Evolutionary conservation across 148 eudicot genomes (phyloP).

Genomic region (Linanthus parryae): DNA sequence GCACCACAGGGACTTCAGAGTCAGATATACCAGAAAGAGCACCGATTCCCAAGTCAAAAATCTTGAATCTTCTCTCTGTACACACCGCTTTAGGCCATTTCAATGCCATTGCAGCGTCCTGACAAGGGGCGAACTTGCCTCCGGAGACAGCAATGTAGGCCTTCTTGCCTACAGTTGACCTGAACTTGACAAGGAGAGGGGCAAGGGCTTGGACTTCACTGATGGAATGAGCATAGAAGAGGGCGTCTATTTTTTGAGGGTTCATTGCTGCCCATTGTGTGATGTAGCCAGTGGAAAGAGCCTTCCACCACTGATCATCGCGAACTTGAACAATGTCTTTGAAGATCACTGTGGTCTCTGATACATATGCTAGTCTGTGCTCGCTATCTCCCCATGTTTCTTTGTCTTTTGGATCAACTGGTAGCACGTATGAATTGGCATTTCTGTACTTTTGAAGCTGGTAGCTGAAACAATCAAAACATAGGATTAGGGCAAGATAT

Average conservation of each 20-base stretch:
- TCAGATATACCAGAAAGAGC: conserved; percentile 46
- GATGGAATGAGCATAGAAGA: conserved; percentile 84
- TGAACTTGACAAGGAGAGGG: conserved; percentile 79
- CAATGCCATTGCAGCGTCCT: conserved; percentile 64
- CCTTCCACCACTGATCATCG: conserved; percentile 97
- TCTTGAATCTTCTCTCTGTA: conserved; percentile 80
- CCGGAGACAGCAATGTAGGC: conserved; percentile 87
- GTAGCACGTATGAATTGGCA: conserved; percentile 83
- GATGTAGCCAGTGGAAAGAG: conserved; percentile 76
- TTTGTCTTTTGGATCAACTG: conserved; percentile 83
- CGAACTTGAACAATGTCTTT: conserved; percentile 82
- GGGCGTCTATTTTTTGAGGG: conserved; percentile 88
- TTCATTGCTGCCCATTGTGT: conserved; percentile 98
- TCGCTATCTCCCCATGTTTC: conserved; percentile 99
- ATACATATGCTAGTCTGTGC: conserved; percentile 88
- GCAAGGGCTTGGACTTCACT: conserved; percentile 62
- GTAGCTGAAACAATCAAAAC: too few species aligned
- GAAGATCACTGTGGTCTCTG: conserved; percentile 94
- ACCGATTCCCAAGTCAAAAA: conserved; percentile 77
- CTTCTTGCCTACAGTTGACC: conserved; percentile 76
- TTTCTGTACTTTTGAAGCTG: conserved; percentile 95
- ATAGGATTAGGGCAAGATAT: too few species aligned
- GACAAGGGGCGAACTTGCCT: conserved; percentile 65
- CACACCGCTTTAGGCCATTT: conserved; percentile 77
- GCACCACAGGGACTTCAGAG: conserved; percentile 81